Percentiles rank a stretch among this genome's conserved stretches.
Conservation (phyloP, 352 stramenopile species). For the Phytophthora macrochlamydospora region DNA sequence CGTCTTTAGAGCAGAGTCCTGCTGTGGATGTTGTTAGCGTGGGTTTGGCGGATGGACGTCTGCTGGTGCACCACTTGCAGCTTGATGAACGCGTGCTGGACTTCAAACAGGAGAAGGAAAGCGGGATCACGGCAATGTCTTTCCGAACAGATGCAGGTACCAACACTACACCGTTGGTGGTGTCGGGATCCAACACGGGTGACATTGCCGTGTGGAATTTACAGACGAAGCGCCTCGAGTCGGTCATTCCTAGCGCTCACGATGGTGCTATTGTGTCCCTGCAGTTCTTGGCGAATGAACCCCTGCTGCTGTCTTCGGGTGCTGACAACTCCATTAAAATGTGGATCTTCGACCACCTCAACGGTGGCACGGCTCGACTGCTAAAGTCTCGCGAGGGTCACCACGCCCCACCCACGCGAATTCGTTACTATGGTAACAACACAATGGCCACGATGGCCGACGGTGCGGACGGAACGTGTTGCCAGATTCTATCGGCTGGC, state of each 20-base stretch:
- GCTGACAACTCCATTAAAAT: conserved; percentile 93
- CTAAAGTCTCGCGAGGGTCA: conserved; percentile 91
- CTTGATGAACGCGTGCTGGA: conserved; percentile 83
- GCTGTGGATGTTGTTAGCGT: conserved; percentile 91
- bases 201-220: conserved; percentile 93
- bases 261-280: conserved; percentile 77
- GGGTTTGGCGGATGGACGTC: conserved; percentile 76
- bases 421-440: conserved; percentile 93
- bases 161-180: conserved; percentile 56
- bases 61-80: conserved; percentile 90
- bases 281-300: conserved; percentile 88
- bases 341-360: conserved; percentile 94
- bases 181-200: conserved; percentile 73
- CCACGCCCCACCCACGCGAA: conserved; percentile 78
- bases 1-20: conserved; percentile 83
- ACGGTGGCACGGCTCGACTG: conserved; percentile 79
- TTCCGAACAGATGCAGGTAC: conserved; percentile 88
- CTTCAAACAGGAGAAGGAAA: conserved; percentile 79
- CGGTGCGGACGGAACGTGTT: conserved; percentile 84
- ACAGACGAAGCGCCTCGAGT: conserved; percentile 86
- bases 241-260: conserved; percentile 77
- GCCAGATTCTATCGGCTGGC: conserved; percentile 91
- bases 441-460: conserved; percentile 85
- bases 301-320: conserved; percentile 86
- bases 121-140: conserved; percentile 81